Conservation (phyloP, 306 rosid species). For the Lupinus albus region DNA sequence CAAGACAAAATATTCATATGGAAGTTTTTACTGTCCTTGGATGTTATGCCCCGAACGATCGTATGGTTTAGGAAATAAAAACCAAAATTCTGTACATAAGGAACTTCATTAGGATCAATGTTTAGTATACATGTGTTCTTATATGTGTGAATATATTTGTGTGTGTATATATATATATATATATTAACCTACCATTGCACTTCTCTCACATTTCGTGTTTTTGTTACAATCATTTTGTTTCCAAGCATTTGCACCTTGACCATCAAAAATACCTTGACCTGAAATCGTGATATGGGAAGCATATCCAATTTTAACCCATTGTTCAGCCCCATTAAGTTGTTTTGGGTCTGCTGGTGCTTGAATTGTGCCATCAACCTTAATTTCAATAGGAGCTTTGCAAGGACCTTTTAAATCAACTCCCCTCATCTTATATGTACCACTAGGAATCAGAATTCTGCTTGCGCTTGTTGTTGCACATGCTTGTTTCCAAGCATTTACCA, state of each 20-base stretch:
- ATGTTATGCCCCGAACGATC: constrained; percentile 29
- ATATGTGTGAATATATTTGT: too few species aligned
- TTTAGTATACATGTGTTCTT: too few species aligned
- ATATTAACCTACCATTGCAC: constrained; percentile 40
- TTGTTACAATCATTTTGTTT: constrained; percentile 39
- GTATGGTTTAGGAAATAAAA: constrained; percentile 46
- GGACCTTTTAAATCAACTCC: too few species aligned
- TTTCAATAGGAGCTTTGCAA: too few species aligned
- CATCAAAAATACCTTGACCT: constrained; percentile 59
- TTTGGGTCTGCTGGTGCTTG: too few species aligned
- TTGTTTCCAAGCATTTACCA: too few species aligned
- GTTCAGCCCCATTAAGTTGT: too few species aligned
- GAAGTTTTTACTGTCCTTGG: constrained; percentile 45
- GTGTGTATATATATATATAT: neutral
- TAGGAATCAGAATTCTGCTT: too few species aligned
- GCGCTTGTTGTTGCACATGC: constrained; percentile 2
- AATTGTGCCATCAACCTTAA: too few species aligned
- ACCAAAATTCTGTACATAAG: constrained; percentile 41
- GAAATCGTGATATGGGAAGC: constrained; percentile 40
- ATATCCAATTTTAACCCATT: too few species aligned
- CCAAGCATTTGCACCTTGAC: constrained; percentile 51
- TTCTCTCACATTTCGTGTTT: constrained; percentile 16
- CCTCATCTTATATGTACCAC: too few species aligned
- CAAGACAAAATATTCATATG: constrained; percentile 46
- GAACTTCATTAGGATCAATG: constrained; percentile 13